Percentiles rank a stretch among this genome's conserved stretches.
Evolutionary conservation across 1,284 basidiomycete genomes (phyloP).

Genomic region (Retiboletus fuscus): DNA sequence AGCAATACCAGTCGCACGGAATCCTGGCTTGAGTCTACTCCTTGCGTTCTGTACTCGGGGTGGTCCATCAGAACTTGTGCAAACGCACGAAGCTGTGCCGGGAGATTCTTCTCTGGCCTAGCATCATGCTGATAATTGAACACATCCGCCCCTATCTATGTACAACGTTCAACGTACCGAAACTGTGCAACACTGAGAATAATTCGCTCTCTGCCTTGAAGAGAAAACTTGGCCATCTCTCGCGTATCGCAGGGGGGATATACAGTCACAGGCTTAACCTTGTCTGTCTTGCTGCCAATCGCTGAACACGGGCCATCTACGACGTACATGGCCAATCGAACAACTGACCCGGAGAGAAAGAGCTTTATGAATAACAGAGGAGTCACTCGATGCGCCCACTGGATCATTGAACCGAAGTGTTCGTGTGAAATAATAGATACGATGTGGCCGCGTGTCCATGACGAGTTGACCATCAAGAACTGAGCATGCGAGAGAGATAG

Average conservation of each 20-base stretch:
- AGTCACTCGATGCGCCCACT: conserved; percentile 36
- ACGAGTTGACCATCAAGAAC: conserved; percentile 93
- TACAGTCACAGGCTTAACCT: conserved; percentile 60
- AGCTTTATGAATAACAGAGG: conserved; percentile 42
- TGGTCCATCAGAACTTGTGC: conserved; percentile 67
- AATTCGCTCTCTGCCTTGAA: conserved; percentile 72
- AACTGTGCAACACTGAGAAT: conserved; percentile 94
- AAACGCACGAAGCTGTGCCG: conserved; percentile 83
- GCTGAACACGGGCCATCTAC: conserved; percentile 34
- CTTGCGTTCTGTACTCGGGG: conserved; percentile 63
- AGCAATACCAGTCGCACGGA: conserved; percentile 76
- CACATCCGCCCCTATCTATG: conserved; percentile 10
- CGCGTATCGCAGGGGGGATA: conserved; percentile 95
- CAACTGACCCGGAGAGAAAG: conserved; percentile 42
- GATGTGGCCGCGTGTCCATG: conserved; percentile 93
- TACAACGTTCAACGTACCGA: conserved; percentile 62
- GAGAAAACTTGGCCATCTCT: conserved; percentile 72
- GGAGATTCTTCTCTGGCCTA: conserved; percentile 96
- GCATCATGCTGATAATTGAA: conserved; percentile 3
- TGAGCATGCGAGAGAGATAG: conserved; percentile 79
- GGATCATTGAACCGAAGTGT: conserved; percentile 52
- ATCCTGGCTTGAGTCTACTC: conserved; percentile 29
- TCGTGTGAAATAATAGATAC: conserved; percentile 73
- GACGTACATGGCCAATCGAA: conserved; percentile 35
- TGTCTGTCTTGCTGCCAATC: neutral